Base-by-base conservation (phyloP, 805 yeast species). In the Cyberlindnera lachancei region DNA sequence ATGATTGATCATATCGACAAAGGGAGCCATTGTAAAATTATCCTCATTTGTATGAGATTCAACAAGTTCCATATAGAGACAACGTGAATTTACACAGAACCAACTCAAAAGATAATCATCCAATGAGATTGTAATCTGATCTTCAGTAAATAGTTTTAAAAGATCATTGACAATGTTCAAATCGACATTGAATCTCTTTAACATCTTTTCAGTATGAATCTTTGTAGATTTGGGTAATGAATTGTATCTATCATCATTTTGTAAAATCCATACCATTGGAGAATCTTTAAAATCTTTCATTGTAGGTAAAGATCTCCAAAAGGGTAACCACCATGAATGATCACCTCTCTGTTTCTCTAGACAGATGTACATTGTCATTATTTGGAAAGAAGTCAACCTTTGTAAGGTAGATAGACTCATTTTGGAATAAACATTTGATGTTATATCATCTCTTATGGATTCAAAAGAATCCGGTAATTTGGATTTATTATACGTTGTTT, bases 11-110 rank as follows among this genome's bases (percentile, higher is more conserved):
- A 84, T 82, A 59, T 90, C 98, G 16, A 88, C 87, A 41, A 64
- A 79, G 0, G 98, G 98, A 0, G 90, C 96, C 73, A 90, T 61
- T 2, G 97, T 85, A 61, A 90, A 78, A 52, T 83, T 80, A 43
- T 80, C 85, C 17, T 61, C 70, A 3, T 52, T 50, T 13, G 63
- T 58, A 35, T 68, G 66, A 22, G 69, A 66, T 29, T 69, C 64
- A 1, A 82, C 77, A 2, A 84, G 56, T 4, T 70, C 67, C 78
- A 79, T 77, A 53, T 86, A 88, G 6, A 90, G 62, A 53, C 97
- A 90, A 58, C 98, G 77, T 2, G 96, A 80, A 52, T 92, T 90
- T 35, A 88, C 83, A 47, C 90, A 78, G 46, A 83, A 66, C 94
- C 95, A 90, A 0, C 82, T 73, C 73, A 85, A 75, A 9, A 78